Base-by-base conservation (phyloP, 1,284 basidiomycete species). In the Austroboletus sp. region DNA sequence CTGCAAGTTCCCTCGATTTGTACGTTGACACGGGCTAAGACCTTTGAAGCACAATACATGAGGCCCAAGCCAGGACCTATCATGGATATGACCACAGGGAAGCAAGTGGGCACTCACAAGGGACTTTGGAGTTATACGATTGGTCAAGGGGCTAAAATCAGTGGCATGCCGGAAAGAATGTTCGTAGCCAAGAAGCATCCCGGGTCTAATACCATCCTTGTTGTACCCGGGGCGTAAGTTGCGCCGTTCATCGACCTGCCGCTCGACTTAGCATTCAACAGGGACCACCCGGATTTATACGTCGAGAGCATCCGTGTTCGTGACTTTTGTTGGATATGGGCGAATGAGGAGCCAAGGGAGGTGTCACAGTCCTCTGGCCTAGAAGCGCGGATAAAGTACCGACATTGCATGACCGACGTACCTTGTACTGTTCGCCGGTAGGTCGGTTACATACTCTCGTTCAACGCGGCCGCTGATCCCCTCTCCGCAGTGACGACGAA, bases 121-220 rank as follows among this genome's bases (percentile, higher is more conserved):
- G 95, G 95, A 0, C 65, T 94, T 0, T 94, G 90, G 82, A 78
- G 75, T n/a, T 89, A 82, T 53, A 97, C 94, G 0, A 83, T 98
- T 29, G 95, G 95, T 0, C 84, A 90, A 62, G 68, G 76, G 4
- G 84, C 88, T 0, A 74, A 79, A 19, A 66, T 97, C 11, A 59
- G 68, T 0, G 89, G 91, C 0, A 70, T 82, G 66, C 61, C 66
- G 0, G 60, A 76, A 42, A 78, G 75, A 54, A 77, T 85, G 71
- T 95, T 84, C 57, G 89, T 97, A 0, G 81, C 82, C 0, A 65
- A 67, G 33, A 98, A 97, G 60, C 79, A 89, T 51, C 52, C 68
- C 0, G 56, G 62, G 3, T 66, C 58, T 12, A 89, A 89, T 57
- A 72, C 71, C 25, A 75, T 97, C 8, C 75, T 82, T 30, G 79